These are phyloP conservation scores for Gillenia trifoliata DNA, from an alignment of 306 rosid species.

Conservation along the genomic window DNA sequence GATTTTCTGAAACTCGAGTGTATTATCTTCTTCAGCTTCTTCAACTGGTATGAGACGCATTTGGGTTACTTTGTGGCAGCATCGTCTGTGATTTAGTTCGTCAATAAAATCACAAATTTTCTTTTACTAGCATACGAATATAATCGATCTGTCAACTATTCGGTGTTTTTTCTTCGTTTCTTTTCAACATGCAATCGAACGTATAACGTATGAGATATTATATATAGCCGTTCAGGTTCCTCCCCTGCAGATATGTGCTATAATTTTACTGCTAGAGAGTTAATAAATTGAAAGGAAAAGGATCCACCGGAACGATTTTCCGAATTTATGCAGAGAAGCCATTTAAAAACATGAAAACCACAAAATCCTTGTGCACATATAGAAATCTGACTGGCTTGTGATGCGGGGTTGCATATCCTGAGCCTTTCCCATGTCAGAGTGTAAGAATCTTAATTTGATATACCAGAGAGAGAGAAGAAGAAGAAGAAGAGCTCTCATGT, in stretches of 20 bases:
- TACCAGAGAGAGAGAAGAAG: neutral
- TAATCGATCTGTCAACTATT: neutral
- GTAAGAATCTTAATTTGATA: neutral
- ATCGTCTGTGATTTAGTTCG: neutral
- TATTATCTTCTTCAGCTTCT: neutral
- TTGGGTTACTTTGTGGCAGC: too few relatives aligned
- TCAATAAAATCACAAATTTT: neutral
- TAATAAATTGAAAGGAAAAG: neutral
- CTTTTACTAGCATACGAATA: neutral
- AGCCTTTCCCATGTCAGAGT: slow-evolving; percentile 5
- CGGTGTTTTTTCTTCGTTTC: neutral
- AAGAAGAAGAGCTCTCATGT: neutral
- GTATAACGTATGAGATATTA: too few relatives aligned
- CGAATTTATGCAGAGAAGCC: neutral
- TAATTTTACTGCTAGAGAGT: neutral
- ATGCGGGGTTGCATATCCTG: slow-evolving; percentile 13
- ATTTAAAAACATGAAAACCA: neutral
- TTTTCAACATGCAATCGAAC: neutral
- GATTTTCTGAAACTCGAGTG: neutral
- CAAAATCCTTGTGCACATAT: neutral
- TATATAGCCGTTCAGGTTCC: neutral
- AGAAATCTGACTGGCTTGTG: neutral
- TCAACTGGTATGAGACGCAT: neutral
- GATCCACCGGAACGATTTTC: neutral
- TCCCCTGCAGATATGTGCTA: neutral